Conservation (phyloP, 2,329 filamentous ascomycete genomes). For the Penicillium sp. region DNA sequence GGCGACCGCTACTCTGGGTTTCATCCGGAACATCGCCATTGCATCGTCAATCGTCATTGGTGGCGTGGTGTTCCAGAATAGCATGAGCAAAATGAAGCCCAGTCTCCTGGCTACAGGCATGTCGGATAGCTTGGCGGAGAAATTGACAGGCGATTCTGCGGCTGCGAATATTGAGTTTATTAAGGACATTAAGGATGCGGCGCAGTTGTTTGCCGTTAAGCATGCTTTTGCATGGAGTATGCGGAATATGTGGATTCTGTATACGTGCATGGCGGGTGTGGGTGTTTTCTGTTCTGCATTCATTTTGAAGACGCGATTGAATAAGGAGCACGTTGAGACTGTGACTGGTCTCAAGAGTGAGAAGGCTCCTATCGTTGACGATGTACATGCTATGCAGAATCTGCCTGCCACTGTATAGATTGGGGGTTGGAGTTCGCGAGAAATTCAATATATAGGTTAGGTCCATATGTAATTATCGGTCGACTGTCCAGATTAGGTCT, state of each 20-base stretch:
- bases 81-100: slow-evolving; percentile 46
- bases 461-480: not conserved
- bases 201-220: slow-evolving; percentile 42
- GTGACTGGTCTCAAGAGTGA: slow-evolving; percentile 46
- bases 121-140: slow-evolving; percentile 20
- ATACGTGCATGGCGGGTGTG: slow-evolving; percentile 43
- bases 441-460: not conserved
- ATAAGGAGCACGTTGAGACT: slow-evolving; percentile 52
- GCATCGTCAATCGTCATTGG: slow-evolving; percentile 69
- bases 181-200: slow-evolving; percentile 36
- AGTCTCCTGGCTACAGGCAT: slow-evolving; percentile 57
- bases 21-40: slow-evolving; percentile 66
- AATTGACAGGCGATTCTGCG: slow-evolving; percentile 44
- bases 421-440: not conserved
- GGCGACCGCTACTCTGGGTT: slow-evolving; percentile 53
- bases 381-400: slow-evolving; percentile 1
- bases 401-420: not conserved
- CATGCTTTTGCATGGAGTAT: slow-evolving; percentile 51
- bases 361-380: slow-evolving; percentile 17
- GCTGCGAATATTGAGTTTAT: slow-evolving; percentile 50
- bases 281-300: slow-evolving; percentile 46
- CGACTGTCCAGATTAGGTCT: not conserved
- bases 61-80: slow-evolving; percentile 75
- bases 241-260: slow-evolving; percentile 51
- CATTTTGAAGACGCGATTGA: slow-evolving; percentile 46